Conservation (phyloP, 2,329 filamentous ascomycete species). For the Talaromyces islandicus region DNA sequence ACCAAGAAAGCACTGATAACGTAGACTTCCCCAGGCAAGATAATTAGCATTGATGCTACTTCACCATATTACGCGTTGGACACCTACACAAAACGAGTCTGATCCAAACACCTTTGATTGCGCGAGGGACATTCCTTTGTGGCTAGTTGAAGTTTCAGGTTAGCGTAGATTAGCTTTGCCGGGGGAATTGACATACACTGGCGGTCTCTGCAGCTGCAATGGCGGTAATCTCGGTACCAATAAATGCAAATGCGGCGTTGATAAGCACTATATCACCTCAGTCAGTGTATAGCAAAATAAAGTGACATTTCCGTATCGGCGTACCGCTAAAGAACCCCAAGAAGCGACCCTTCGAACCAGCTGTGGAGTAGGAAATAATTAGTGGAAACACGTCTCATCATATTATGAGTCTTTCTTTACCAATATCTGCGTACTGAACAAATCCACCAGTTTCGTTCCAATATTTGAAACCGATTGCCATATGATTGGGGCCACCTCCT, state of each 20-base stretch:
- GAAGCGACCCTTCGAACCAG: conserved; percentile 15
- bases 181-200: conserved; percentile 6
- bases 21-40: background rate
- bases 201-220: conserved; percentile 16
- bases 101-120: conserved; percentile 16
- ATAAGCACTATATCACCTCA: conserved; percentile 11
- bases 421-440: conserved; percentile 40
- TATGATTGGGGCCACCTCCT: conserved; percentile 44
- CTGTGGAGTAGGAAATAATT: background rate
- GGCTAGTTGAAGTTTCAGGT: conserved; percentile 7
- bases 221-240: conserved; percentile 16
- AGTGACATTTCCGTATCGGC: background rate
- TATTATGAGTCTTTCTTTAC: background rate
- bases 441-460: conserved; percentile 45
- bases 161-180: background rate
- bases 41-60: background rate
- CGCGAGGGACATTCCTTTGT: conserved; percentile 14
- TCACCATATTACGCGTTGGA: background rate
- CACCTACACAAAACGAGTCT: conserved; percentile 14
- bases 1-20: conserved; percentile 8
- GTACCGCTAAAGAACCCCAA: conserved; percentile 15
- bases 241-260: conserved; percentile 17
- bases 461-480: conserved; percentile 47
- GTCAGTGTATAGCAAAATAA: background rate
- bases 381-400: no score